Conservation (phyloP, 202 grass and related monocot genomes). For the Carex sylvatica region DNA sequence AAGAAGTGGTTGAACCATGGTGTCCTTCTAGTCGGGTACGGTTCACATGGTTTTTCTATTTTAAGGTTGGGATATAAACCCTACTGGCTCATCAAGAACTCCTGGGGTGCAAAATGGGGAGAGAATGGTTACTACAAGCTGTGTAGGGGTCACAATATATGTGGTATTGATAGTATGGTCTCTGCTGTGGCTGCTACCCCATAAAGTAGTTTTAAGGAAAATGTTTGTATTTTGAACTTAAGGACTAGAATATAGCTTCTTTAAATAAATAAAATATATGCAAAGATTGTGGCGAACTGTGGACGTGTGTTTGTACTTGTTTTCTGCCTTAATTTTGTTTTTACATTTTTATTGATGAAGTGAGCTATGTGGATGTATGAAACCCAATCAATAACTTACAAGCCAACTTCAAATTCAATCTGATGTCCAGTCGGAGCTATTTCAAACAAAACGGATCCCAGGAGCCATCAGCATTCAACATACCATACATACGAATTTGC, state of each 20-base stretch:
- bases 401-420: no score
- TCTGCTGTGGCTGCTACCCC: slow-evolving; percentile 59
- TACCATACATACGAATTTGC: no score
- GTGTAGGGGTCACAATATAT: slow-evolving; percentile 61
- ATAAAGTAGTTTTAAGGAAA: not conserved
- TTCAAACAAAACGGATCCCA: no score
- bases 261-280: not conserved
- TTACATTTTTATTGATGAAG: no score
- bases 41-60: slow-evolving; percentile 54
- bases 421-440: no score
- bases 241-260: not conserved
- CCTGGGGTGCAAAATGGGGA: slow-evolving; percentile 69
- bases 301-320: not conserved
- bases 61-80: slow-evolving; percentile 55
- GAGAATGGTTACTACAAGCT: slow-evolving; percentile 58
- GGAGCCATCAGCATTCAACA: no score
- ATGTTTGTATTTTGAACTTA: not conserved
- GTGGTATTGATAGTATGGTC: slow-evolving; percentile 86
- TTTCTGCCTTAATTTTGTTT: not conserved
- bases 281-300: not conserved
- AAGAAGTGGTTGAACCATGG: slow-evolving; percentile 68
- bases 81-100: slow-evolving; percentile 90
- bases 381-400: no score
- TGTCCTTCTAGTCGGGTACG: slow-evolving; percentile 77
- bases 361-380: no score